Evolutionary conservation across 2,329 filamentous ascomycete genomes (phyloP), one percentile per base, ranked within the genome.

Genomic region (Rachicladosporium sp.): DNA sequence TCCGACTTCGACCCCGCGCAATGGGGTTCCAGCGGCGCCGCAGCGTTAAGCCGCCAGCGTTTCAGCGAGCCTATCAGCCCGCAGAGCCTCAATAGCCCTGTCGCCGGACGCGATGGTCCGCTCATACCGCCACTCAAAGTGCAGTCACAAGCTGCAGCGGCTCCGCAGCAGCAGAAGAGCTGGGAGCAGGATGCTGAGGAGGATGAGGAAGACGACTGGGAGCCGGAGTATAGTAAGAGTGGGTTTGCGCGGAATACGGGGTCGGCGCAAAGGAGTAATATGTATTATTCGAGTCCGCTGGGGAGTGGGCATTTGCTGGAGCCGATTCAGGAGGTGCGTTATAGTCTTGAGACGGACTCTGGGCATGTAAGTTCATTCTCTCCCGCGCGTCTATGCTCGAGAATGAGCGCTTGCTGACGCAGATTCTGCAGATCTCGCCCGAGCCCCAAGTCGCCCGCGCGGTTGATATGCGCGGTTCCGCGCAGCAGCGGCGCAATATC

Each of bases 81-180:
- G 1, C 42, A 46, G 15, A 54, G 55, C 43, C 46, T 47, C 43
- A 49, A 38, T 39, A 54, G 51, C 39, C 57, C 57, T 10, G 3
- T 31, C 9, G 71, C 35, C 66, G 74, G 74, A 51, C 56, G 71
- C 42, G 69, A 75, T 13, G 74, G 73, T 0, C 75, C 76, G 4
- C 59, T 80, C 34, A 60, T 80, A 13, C 75, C 76, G 10, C 35
- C 23, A n/a, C 31, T 31, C 8, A 15, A 31, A n/a, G 11, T 31
- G n/a, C 66, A 68, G 34, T 48, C 45, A 29, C 42, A 50, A 40
- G 31, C 33, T n/a, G 45, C 50, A 36, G 43, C 50, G 21, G 39
- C 40, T 5, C n/a, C 31, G 19, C 33, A 40, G 13, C 35, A 31
- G 36, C 45, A 50, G 43, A 47, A 43, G 36, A 39, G 38, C 11